These are phyloP conservation scores for Ramalina peruviana DNA, from an alignment of 495 filamentous ascomycete genomes.

Conservation along the genomic window DNA sequence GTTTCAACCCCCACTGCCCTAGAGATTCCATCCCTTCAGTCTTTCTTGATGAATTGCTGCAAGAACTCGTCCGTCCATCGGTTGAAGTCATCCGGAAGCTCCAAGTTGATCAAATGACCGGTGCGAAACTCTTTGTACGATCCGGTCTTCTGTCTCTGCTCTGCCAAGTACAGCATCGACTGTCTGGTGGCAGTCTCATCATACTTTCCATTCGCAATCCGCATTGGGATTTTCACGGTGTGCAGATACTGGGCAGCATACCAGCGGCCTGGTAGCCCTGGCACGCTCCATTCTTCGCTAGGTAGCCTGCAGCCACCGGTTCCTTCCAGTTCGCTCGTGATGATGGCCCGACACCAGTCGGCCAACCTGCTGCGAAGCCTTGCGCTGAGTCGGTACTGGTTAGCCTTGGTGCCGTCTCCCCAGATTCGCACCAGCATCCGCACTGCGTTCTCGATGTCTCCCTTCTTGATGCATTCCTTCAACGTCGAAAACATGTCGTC, in stretches of 20 bases:
- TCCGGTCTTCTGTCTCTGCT: background rate
- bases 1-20: too few species aligned
- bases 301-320: constrained; percentile 2
- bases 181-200: constrained; percentile 2
- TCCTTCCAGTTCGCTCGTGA: background rate
- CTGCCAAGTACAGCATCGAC: background rate
- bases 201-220: background rate
- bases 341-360: constrained; percentile 1
- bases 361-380: background rate
- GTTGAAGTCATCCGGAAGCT: constrained; percentile 2
- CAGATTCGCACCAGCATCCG: background rate
- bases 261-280: background rate
- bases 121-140: constrained; percentile 1
- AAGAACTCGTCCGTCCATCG: background rate
- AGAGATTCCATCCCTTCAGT: too few species aligned
- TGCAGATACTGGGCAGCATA: background rate
- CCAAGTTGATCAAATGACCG: constrained; percentile 5
- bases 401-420: background rate
- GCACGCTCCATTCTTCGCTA: background rate
- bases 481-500: background rate
- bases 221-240: background rate
- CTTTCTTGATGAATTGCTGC: background rate
- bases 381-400: background rate
- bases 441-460: background rate
- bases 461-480: background rate